Evolutionary conservation across 192 early-diverging fungal genomes (phyloP), one percentile per base, ranked within the genome.

Genomic region (Geranomyces variabilis): DNA sequence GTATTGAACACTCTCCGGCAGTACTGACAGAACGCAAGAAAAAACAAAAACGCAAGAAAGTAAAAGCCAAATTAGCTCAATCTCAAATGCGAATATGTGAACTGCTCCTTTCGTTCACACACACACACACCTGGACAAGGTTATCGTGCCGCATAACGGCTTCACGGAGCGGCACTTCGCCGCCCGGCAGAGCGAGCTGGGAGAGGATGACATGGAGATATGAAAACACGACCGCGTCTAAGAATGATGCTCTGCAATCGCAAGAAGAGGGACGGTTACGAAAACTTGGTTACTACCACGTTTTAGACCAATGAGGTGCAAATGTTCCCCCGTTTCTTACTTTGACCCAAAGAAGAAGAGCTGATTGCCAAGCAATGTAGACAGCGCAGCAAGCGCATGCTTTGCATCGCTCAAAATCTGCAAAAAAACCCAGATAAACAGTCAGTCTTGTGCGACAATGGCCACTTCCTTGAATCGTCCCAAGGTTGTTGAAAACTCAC

Each of bases 391-490:
- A 10, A 90, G 75, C 4, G 84, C 74, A 7, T 81, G 55, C 34
- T 75, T 75, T 10, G 87, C 88, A 63, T 87, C 85, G 49, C 69
- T 67, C 67, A 85, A 84, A 62, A 89, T 85, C 85, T 88, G 66
- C 22, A 9, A 33, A 56, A 26, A 15, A 1, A 59, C 29, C 15
- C 31, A 19, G 21, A 58, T 26, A n/a, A 8, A 3, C 13, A n/a
- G n/a, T n/a, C 55, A 12, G 8, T 63, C 29, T 33, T 33, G 28
- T 12, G 29, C 14, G 13, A 33, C 7, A 33, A 13, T n/a, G n/a
- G n/a, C n/a, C n/a, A n/a, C n/a, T n/a, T n/a, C n/a, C n/a, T n/a
- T n/a, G n/a, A n/a, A n/a, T n/a, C n/a, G n/a, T n/a, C n/a, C n/a
- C n/a, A n/a, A n/a, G n/a, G n/a, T n/a, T n/a, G n/a, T n/a, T n/a